Base-by-base conservation (phyloP, 352 stramenopile species). In the Albugo laibachii region DNA sequence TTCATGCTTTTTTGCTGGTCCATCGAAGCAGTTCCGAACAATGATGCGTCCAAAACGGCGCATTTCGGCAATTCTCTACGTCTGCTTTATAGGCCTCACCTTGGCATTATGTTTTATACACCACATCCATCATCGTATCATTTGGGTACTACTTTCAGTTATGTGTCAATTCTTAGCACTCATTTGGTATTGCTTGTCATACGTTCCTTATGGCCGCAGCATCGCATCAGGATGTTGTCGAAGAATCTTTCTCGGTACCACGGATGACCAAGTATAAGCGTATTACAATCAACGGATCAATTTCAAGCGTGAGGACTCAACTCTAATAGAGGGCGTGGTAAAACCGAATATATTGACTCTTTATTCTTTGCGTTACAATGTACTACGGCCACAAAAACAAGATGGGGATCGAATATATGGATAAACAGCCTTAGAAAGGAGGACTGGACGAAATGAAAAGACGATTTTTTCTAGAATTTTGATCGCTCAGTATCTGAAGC, bases 101-200 rank as follows among this genome's bases (percentile, higher is more conserved):
- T 59, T 93, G 36, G 31, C 65, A 46, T 50, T 91, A 47, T 87
- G 75, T 56, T 89, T 87, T 52, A 69, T 62, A 16, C 66, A 53
- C 27, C 52, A 73, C 45, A 59, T 88, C 12, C 71, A 78, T 24
- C 69, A 85, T 50, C 79, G 79, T 24, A 50, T 82, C 13, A 55
- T 69, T 11, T 55, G 87, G 14, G 70, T 92, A 41, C 54, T 91
- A 47, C 21, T 91, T 6, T 83, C 67, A 3, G 70, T 93, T 18
- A 18, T 81, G 4, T 63, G 73, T 24, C 80, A 93, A 57, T 87
- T 88, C 53, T 13, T 69, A 12, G 73, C 80, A 44, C 67, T 91
- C 20, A 39, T 83, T 11, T 93, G 80, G 80, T 91, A 89, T 59
- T 87, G 73, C 49, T 55, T 91, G 13, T 91, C 77, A n/a, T 93